Evolutionary conservation across 2,329 filamentous ascomycete genomes (phyloP), one percentile per base, ranked within the genome.

Genomic region (Endoconidiophora laricicola): DNA sequence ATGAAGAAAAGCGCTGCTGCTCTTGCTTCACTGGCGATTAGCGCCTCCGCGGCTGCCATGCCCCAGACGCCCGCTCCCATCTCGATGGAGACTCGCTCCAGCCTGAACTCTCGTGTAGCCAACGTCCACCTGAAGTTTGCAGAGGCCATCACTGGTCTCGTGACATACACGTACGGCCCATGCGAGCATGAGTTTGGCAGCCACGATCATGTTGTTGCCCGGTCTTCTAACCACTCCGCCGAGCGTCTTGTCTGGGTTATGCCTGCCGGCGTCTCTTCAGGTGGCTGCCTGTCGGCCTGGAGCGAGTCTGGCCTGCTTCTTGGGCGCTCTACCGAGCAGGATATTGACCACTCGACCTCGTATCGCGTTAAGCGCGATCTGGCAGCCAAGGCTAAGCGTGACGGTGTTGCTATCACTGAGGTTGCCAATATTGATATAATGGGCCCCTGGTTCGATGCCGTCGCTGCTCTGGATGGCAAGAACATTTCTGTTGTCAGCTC

Each of bases 361-460:
- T 53, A 49, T 33, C 46, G 24, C 5, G 22, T 37, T 20, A 49
- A 46, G 12, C 36, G 41, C 12, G 41, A 48, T 29, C 42, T 42
- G 40, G 53, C 45, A 48, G 55, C 52, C 56, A 60, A 60, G 39
- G 53, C 58, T 2, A 55, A 55, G 40, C 44, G 55, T 29, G 55
- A 56, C 42, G 58, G 59, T 42, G 66, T 71, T 36, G 53, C 67
- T 16, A 71, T 80, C 64, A 69, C 69, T 49, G 70, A 74, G 46
- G 64, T 66, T 2, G 47, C 52, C 33, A 45, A 44, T 18, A 50
- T 53, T 26, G 52, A 53, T n/a, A 36, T 53, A 29, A 74, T 65
- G 18, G 69, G 69, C 3, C 48, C 77, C 1, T 82, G 78, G 78
- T 82, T 81, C 54, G 74, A 81, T 57, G 78, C 77, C 12, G 78